phyloP scores from a whole-genome alignment of 1,139 yeast genomes.

The Protomyces gravidus region DNA sequence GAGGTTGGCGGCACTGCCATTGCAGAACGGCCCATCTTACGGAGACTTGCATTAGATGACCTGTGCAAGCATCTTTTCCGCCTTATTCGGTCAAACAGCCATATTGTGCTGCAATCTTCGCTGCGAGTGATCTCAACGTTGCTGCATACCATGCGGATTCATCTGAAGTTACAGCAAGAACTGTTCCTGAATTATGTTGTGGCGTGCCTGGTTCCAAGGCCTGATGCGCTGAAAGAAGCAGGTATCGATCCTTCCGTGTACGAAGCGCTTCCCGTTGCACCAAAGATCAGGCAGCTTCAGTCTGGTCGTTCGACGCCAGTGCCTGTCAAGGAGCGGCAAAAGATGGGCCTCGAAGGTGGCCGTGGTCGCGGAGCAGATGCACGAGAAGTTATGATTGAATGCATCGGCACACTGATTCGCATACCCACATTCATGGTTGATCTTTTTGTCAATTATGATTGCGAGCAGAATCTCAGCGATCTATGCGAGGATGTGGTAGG shows the following conservation, averaged over 20 bases:
- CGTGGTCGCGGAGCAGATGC: conserved; percentile 47
- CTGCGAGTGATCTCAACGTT: conserved; percentile 68
- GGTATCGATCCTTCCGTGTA: conserved; percentile 45
- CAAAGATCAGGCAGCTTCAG: conserved; percentile 36
- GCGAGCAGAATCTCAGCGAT: conserved; percentile 84
- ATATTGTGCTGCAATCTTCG: conserved; percentile 67
- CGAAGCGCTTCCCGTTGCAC: conserved; percentile 44
- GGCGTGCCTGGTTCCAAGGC: conserved; percentile 38
- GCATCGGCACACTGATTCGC: conserved; percentile 71
- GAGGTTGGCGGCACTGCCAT: conserved; percentile 75
- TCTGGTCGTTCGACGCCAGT: conserved; percentile 36
- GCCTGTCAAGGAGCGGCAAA: conserved; percentile 34
- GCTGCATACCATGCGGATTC: conserved; percentile 40
- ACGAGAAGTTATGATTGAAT: conserved; percentile 79
- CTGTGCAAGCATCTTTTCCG: conserved; percentile 79
- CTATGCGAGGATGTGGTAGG: conserved; percentile 65
- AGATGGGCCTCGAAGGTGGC: conserved; percentile 34
- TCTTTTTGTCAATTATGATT: conserved; percentile 78
- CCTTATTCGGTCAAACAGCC: conserved; percentile 65
- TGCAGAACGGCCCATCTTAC: conserved; percentile 60
- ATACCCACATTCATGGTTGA: conserved; percentile 73
- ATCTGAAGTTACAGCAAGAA: conserved; percentile 45
- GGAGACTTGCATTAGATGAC: conserved; percentile 68
- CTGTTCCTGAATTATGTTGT: conserved; percentile 43
- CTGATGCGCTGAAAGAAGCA: conserved; percentile 43